Base-by-base conservation (phyloP, 2,329 filamentous ascomycete genomes). In the Pseudogymnoascus sp. region DNA sequence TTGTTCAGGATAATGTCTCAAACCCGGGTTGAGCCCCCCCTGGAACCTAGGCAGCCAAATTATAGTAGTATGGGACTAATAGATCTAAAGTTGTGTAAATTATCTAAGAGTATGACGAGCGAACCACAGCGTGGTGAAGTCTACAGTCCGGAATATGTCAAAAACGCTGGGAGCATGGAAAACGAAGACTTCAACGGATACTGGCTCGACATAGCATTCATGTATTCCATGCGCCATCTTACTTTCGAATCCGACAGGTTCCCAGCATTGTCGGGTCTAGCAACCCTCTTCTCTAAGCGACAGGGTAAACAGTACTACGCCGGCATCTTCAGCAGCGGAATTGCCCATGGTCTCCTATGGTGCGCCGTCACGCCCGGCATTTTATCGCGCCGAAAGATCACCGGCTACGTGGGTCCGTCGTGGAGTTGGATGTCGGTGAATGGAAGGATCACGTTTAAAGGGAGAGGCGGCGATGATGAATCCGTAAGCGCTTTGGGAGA, bases 361-460 rank as follows among this genome's bases (percentile, higher is more conserved):
- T 45, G 41, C 19, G 41, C 41, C 41, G 41, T 45, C 41, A 45
- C 41, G 19, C 41, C 41, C 5, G 41, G 41, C 41, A 45, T 45
- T 23, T 21, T 45, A 45, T 45, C 41, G 11, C 41, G 41, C 41
- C 16, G 41, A 45, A 23, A 45, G 4, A 6, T 45, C 41, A 21
- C 41, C 10, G 41, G 41, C 1, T 65, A 63, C 25, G 48, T 64
- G 14, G 62, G 60, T 23, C 65, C 65, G 13, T 64, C 63, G 6
- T 62, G 63, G 65, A 64, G 62, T 31, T 66, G 63, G 65, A 61
- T 61, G 13, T 64, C 65, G 2, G 10, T 64, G 19, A 61, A 54
- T 65, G 51, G 61, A 11, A 19, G 34, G 34, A 65, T 65, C 21
- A 65, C 62, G 28, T 16, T 48, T 19, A 39, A 39, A n/a, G 10